Evolutionary conservation across 2,329 filamentous ascomycete genomes (phyloP), one percentile per base, ranked within the genome.

Genomic region (Teratosphaeriaceae sp.): DNA sequence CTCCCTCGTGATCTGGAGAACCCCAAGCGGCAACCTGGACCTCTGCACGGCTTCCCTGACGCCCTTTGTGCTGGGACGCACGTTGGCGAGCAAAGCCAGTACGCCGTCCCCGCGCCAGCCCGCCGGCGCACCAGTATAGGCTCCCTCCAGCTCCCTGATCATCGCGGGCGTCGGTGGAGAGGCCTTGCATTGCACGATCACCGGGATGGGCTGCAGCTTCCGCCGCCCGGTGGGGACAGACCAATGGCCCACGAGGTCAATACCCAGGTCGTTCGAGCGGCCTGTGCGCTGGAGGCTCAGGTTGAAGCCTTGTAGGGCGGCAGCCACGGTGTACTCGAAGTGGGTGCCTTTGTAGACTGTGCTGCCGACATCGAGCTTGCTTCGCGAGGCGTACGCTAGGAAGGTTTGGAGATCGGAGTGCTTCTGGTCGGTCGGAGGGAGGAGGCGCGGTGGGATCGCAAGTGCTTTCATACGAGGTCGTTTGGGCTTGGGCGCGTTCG

Each of bases 121-220:
- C 0, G 74, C 67, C 1, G 88, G 88, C 5, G 85, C 84, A 11
- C 80, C 81, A 1, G 74, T 73, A 57, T 92, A 84, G 0, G 87
- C 79, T 3, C 90, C 90, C 58, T 88, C 85, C 2, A 90, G 73
- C 65, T 90, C 85, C n/a, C 85, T 76, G 7, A 87, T 66, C 36
- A 79, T 68, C 23, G 72, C 66, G 0, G 85, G 85, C 2, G 53
- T 55, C 0, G 77, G 71, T 11, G 71, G 62, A 35, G 70, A 65
- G 15, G 68, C 60, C 62, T 90, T 92, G 71, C 86, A 90, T 61
- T 90, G 85, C 15, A 77, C 59, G 15, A 79, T 60, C 1, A 76
- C 65, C 6, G 60, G 64, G 21, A 72, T 29, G 2, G 16, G 12
- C 13, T 20, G 24, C 5, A 11, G 19, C 2, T 62, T 63, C 18